Conservation (phyloP, 2,329 filamentous ascomycete genomes). For the Zasmidium angulare region DNA sequence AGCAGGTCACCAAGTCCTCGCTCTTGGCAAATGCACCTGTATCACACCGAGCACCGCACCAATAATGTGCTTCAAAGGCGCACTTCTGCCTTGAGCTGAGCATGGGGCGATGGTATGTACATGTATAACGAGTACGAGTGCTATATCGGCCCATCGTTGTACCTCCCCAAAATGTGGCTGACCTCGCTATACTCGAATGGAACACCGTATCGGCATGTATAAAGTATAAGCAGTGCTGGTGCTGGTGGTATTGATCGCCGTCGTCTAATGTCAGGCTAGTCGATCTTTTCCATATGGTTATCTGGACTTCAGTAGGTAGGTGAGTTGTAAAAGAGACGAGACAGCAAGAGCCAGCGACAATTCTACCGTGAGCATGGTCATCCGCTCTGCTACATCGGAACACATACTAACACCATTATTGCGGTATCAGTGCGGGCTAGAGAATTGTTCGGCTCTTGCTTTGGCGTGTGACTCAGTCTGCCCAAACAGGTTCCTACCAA, state of each 20-base stretch:
- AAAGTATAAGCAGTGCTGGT: background rate
- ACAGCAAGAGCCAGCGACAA: too few relatives aligned
- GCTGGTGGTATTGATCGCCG: background rate
- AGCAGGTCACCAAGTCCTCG: too few relatives aligned
- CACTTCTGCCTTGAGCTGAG: constrained; percentile 9
- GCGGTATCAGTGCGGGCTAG: background rate
- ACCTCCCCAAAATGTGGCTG: background rate
- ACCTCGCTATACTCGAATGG: background rate
- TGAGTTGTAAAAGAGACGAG: background rate
- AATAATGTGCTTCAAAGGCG: background rate
- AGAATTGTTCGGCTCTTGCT: background rate
- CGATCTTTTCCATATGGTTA: background rate
- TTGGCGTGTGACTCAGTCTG: background rate
- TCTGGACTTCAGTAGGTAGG: background rate
- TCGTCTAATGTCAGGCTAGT: background rate
- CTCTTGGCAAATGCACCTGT: background rate
- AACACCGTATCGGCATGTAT: background rate
- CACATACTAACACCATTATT: too few relatives aligned
- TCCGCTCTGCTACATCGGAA: too few relatives aligned
- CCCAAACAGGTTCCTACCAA: background rate
- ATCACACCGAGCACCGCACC: background rate
- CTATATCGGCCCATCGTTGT: background rate
- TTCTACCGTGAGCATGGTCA: too few relatives aligned
- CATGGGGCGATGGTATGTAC: background rate
- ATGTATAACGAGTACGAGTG: background rate